Conservation (phyloP, 2,329 filamentous ascomycete genomes). For the Stylonectria norvegica region DNA sequence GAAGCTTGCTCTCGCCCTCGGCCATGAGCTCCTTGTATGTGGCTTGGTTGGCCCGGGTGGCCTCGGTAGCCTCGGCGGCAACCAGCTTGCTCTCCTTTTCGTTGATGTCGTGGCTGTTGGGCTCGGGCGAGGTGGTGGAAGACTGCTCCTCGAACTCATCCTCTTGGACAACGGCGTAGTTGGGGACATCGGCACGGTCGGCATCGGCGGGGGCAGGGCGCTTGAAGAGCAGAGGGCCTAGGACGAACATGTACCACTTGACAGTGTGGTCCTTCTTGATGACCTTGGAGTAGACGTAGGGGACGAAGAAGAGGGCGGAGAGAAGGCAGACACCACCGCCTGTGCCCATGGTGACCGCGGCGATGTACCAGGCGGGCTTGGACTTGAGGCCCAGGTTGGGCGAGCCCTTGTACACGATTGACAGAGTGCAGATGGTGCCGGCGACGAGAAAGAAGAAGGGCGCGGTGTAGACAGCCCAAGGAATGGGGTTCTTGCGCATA, state of each 20-base stretch:
- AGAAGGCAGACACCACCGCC: constrained; percentile 59
- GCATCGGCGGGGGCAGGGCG: constrained; percentile 54
- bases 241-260: constrained; percentile 59
- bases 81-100: constrained; percentile 44
- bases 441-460: constrained; percentile 77
- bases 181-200: constrained; percentile 58
- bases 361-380: constrained; percentile 66
- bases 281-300: constrained; percentile 62
- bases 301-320: constrained; percentile 68
- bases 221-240: constrained; percentile 61
- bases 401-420: constrained; percentile 78
- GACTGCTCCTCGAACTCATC: constrained; percentile 46
- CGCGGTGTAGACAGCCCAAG: constrained; percentile 69
- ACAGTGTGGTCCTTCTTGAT: constrained; percentile 66
- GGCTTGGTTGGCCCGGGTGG: constrained; percentile 48
- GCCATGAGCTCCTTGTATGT: constrained; percentile 60
- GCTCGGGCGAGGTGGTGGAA: constrained; percentile 12
- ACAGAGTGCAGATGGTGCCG: constrained; percentile 69
- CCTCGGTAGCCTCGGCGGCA: constrained; percentile 27
- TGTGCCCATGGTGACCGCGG: constrained; percentile 60
- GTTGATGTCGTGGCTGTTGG: constrained; percentile 41
- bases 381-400: constrained; percentile 38
- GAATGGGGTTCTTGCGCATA: constrained; percentile 66
- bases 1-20: constrained; percentile 54
- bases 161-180: constrained; percentile 75